Conservation (phyloP, 2,329 filamentous ascomycete genomes). For the Magnaporthiopsis rhizophila region DNA sequence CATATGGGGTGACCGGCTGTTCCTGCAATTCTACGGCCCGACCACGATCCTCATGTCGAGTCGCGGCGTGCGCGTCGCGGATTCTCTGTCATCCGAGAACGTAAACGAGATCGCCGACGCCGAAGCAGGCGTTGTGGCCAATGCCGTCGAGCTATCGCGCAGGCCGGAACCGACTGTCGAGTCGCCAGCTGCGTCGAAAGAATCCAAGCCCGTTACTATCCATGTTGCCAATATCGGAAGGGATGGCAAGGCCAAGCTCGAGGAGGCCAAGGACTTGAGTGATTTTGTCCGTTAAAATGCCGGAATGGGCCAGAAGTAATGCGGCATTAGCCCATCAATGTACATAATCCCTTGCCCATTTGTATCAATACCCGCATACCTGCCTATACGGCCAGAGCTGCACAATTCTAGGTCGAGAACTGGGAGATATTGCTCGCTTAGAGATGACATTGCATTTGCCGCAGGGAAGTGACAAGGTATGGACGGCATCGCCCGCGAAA, state of each 20-base stretch:
- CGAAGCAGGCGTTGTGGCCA: conserved; percentile 61
- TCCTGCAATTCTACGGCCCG: conserved; percentile 83
- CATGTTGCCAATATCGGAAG: conserved; percentile 48
- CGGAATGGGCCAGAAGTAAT: neutral
- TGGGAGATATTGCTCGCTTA: too few species aligned
- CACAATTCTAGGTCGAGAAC: neutral
- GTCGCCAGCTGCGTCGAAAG: conserved; percentile 20
- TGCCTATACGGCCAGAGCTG: neutral
- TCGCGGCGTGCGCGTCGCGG: conserved; percentile 68
- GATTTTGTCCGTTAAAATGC: conserved; percentile 37
- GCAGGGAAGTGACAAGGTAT: too few species aligned
- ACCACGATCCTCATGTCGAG: conserved; percentile 82
- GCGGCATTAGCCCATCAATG: neutral
- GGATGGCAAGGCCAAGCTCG: conserved; percentile 60
- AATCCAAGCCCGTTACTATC: conserved; percentile 34
- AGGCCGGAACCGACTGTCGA: conserved; percentile 19
- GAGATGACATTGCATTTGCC: too few species aligned
- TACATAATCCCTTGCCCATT: neutral
- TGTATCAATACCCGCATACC: neutral
- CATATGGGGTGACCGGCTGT: conserved; percentile 90
- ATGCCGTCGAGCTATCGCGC: conserved; percentile 44
- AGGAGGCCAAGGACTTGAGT: conserved; percentile 50
- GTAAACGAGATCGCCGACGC: conserved; percentile 85
- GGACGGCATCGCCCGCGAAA: too few species aligned
- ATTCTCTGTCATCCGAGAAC: conserved; percentile 68